phyloP scores from a whole-genome alignment of 495 filamentous ascomycete species.

The Cryomyces minteri region DNA sequence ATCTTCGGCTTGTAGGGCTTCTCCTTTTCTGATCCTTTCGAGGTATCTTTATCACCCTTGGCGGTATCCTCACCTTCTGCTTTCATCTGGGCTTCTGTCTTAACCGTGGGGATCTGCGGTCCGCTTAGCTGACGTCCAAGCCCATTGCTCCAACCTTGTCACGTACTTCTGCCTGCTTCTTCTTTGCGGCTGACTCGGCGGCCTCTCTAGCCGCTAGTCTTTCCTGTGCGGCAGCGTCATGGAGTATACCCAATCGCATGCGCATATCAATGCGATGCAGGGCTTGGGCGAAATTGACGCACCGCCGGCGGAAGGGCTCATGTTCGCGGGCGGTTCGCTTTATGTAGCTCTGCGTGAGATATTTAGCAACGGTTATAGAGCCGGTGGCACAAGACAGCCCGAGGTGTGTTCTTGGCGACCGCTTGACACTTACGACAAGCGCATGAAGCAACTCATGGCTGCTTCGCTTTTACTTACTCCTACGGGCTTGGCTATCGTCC shows the following conservation, averaged over 20 bases:
- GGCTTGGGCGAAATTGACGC: slow-evolving; percentile 58
- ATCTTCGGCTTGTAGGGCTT: slow-evolving; percentile 25
- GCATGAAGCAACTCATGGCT: too few relatives aligned
- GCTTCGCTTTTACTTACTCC: slow-evolving; percentile 30
- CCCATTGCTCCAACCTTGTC: too few relatives aligned
- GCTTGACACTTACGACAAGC: too few relatives aligned
- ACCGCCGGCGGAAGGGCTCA: slow-evolving; percentile 63
- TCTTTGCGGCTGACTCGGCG: slow-evolving; percentile 28
- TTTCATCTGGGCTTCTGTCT: slow-evolving; percentile 53
- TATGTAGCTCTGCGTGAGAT: slow-evolving; percentile 55
- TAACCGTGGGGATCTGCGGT: slow-evolving; percentile 44
- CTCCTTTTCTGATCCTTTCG: slow-evolving; percentile 23
- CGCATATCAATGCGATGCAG: slow-evolving; percentile 93
- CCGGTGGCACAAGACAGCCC: too few relatives aligned
- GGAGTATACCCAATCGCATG: slow-evolving; percentile 64
- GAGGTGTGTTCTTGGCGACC: too few relatives aligned
- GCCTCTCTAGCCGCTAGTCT: slow-evolving; percentile 27
- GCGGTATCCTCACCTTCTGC: slow-evolving; percentile 22
- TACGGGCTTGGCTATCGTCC: slow-evolving; percentile 55
- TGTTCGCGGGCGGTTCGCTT: slow-evolving; percentile 91
- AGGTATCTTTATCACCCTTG: slow-evolving; percentile 28
- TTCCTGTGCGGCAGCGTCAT: slow-evolving; percentile 49
- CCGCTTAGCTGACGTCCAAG: slow-evolving; percentile 12
- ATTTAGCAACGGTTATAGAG: too few relatives aligned
- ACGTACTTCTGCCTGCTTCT: slow-evolving; percentile 30